Evolutionary conservation across 495 filamentous ascomycete species (phyloP), one percentile per base, ranked within the genome.

Genomic region (Penicillium mononematosum): DNA sequence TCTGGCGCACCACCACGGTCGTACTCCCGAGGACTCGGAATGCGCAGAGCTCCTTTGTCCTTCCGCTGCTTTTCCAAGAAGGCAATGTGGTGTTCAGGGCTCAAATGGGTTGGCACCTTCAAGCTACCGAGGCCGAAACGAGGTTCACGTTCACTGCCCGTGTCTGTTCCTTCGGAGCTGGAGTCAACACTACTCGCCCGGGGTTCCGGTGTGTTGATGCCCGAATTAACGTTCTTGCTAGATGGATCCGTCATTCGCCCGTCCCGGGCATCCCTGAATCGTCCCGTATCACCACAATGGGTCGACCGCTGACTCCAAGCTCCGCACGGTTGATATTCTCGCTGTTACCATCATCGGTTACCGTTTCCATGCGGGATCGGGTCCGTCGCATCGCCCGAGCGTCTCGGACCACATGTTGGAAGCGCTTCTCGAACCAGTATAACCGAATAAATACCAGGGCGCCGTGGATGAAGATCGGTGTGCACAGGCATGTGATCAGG

Each of bases 381-480:
- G 83, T 77, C 5, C 75, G 66, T 44, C 85, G 85, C 39, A 82
- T 52, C 43, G 69, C 73, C 11, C 80, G 74, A 5, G 81, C 80
- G 58, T 86, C 81, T 22, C 74, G 80, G 29, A 86, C 92, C 46
- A 97, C 79, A 59, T 88, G 75, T 69, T 91, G 85, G 62, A 98
- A 96, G 3, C 91, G 83, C 67, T 92, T 96, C 74, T 98, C 92
- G 64, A 98, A 98, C 93, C 92, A 98, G 73, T 96, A 96, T 5
- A 98, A 75, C 3, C 94, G 88, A 20, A 98, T 77, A 62, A 95
- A 95, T 0, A 98, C 93, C 29, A 98, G 88, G 31, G 83, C 86
- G 7, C 87, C 81, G 68, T 96, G 85, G 71, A 98, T 93, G 53
- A 89, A 88, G 58, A 98, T 96, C 3, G 94, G 94, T 44, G 91